phyloP scores from a whole-genome alignment of 2,329 filamentous ascomycete species.

The Stagonosporopsis cucurbitacearum region DNA sequence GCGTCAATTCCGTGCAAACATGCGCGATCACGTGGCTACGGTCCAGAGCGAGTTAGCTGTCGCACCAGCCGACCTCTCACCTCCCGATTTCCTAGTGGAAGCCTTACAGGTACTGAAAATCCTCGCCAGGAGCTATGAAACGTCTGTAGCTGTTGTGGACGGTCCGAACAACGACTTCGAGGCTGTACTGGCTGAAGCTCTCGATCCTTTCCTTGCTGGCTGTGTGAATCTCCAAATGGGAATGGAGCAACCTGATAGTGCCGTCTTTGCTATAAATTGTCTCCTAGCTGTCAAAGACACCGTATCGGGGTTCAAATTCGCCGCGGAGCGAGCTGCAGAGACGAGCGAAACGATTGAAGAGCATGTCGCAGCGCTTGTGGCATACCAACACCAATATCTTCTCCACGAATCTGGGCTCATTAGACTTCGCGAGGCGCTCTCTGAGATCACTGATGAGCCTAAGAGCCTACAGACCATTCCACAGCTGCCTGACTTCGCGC shows the following conservation, averaged over 20 bases:
- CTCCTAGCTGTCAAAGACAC: conserved; percentile 63
- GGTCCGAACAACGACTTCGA: conserved; percentile 74
- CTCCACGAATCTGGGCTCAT: conserved; percentile 76
- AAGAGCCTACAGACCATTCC: conserved; percentile 63
- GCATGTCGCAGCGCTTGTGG: conserved; percentile 64
- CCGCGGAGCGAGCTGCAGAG: conserved; percentile 60
- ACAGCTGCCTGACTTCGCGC: conserved; percentile 63
- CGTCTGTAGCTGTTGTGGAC: conserved; percentile 67
- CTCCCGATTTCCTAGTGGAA: conserved; percentile 81
- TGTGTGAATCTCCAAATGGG: conserved; percentile 72
- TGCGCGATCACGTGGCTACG: conserved; percentile 79
- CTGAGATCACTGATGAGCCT: conserved; percentile 50
- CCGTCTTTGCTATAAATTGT: conserved; percentile 78
- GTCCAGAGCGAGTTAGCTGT: conserved; percentile 75
- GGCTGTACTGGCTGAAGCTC: conserved; percentile 75
- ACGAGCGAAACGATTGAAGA: conserved; percentile 64
- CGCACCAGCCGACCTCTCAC: conserved; percentile 73
- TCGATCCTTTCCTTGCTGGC: conserved; percentile 84
- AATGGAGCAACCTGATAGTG: conserved; percentile 65
- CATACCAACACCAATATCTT: conserved; percentile 75
- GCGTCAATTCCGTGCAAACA: conserved; percentile 79
- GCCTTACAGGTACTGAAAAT: conserved; percentile 77
- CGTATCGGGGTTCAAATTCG: conserved; percentile 69
- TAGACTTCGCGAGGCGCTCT: conserved; percentile 66
- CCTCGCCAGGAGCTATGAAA: conserved; percentile 87